Evolutionary conservation across 352 stramenopile species (phyloP).

Genomic region (Bremia lactucae): DNA sequence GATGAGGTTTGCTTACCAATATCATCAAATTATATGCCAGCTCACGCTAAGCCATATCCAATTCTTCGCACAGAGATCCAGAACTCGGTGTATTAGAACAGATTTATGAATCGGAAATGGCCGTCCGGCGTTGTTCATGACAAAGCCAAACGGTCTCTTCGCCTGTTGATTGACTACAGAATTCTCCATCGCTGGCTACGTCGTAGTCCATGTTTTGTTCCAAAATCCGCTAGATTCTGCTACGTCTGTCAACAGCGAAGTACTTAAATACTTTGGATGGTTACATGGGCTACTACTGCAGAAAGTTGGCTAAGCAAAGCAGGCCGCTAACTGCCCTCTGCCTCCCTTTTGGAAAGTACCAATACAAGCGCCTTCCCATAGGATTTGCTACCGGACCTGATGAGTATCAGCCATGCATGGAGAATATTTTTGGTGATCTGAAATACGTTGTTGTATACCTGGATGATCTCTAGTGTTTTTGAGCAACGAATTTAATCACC

Average conservation of each 20-base stretch:
- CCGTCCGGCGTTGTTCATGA: slow-evolving; percentile 5
- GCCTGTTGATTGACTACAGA: slow-evolving; percentile 1
- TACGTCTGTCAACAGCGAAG: too few relatives aligned
- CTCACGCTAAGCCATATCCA: too few relatives aligned
- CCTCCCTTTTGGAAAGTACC: background rate
- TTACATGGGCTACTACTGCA: too few relatives aligned
- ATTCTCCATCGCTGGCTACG: too few relatives aligned
- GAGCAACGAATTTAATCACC: background rate
- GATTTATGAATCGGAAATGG: slow-evolving; percentile 1
- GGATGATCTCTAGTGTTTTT: background rate
- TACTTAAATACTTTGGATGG: too few relatives aligned
- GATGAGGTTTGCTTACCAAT: too few relatives aligned
- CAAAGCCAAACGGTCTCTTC: slow-evolving; percentile 1
- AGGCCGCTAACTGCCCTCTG: background rate
- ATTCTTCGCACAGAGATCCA: slow-evolving; percentile 5
- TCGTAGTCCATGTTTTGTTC: background rate
- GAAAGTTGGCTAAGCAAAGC: too few relatives aligned
- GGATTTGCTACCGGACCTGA: background rate
- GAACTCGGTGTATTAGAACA: slow-evolving; percentile 6
- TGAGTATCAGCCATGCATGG: background rate
- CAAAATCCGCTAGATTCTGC: too few relatives aligned
- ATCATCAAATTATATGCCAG: too few relatives aligned
- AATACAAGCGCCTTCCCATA: too few relatives aligned
- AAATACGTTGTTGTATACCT: background rate
- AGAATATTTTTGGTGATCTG: background rate